These are phyloP conservation scores for Suhomyces choctaworum DNA, from an alignment of 1,139 yeast species.

Conservation along the genomic window DNA sequence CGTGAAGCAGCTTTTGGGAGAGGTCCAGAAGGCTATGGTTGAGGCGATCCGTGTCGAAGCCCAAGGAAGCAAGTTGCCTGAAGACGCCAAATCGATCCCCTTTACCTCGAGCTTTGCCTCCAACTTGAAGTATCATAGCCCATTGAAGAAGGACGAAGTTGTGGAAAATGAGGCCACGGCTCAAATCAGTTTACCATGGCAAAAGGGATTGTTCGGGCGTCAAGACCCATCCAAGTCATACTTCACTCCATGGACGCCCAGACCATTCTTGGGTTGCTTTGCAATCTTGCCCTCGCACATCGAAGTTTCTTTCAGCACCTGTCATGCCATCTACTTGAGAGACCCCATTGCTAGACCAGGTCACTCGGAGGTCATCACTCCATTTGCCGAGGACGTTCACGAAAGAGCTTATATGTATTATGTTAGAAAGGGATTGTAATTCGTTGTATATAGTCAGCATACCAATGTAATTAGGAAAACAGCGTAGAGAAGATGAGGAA, in stretches of 20 bases:
- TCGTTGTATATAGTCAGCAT: slow-evolving; percentile 8
- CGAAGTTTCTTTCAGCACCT: slow-evolving; percentile 84
- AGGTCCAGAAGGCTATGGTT: slow-evolving; percentile 50
- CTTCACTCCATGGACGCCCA: slow-evolving; percentile 96
- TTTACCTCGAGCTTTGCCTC: slow-evolving; percentile 61
- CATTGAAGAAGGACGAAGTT: slow-evolving; percentile 53
- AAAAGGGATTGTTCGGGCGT: slow-evolving; percentile 75
- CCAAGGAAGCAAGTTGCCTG: slow-evolving; percentile 28
- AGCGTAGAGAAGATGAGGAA: not conserved
- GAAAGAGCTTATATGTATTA: slow-evolving; percentile 97
- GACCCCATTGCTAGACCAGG: slow-evolving; percentile 98
- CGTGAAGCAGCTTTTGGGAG: slow-evolving; percentile 56
- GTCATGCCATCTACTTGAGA: slow-evolving; percentile 92
- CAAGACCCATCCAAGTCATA: slow-evolving; percentile 73
- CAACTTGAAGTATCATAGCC: slow-evolving; percentile 48
- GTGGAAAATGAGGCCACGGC: slow-evolving; percentile 56
- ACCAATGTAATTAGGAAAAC: slow-evolving; percentile 4
- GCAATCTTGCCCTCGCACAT: slow-evolving; percentile 90
- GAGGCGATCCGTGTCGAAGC: slow-evolving; percentile 50
- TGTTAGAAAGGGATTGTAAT: slow-evolving; percentile 69
- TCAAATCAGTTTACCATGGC: slow-evolving; percentile 67
- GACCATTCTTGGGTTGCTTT: slow-evolving; percentile 90
- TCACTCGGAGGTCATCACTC: slow-evolving; percentile 91
- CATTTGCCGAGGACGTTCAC: slow-evolving; percentile 80
- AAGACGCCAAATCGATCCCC: slow-evolving; percentile 33